phyloP scores from a whole-genome alignment of 2,329 filamentous ascomycete genomes.

The Fusarium sp. region DNA sequence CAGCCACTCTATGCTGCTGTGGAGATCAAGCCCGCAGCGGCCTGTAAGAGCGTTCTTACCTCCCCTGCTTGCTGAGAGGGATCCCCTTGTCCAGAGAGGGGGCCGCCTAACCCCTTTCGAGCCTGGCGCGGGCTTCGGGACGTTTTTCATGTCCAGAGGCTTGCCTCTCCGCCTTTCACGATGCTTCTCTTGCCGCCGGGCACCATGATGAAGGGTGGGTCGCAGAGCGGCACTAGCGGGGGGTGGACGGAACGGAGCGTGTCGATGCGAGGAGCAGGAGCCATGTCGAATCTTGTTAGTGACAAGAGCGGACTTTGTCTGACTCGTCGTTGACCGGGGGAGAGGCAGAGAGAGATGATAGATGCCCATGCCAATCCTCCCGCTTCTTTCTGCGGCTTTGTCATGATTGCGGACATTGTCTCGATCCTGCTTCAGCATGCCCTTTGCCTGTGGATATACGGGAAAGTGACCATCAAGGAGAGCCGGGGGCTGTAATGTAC shows the following conservation, averaged over 20 bases:
- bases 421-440: background rate
- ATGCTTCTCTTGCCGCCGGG: constrained; percentile 52
- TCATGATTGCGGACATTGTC: background rate
- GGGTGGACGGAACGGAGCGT: constrained; percentile 28
- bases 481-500: background rate
- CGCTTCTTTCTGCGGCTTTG: background rate
- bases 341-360: background rate
- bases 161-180: constrained; percentile 51
- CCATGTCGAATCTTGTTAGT: constrained; percentile 9
- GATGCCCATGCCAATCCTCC: background rate
- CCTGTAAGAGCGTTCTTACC: constrained; percentile 19
- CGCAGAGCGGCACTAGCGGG: constrained; percentile 34
- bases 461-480: background rate
- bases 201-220: constrained; percentile 35
- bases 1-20: constrained; percentile 42
- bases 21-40: constrained; percentile 23
- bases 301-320: constrained; percentile 9
- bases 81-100: constrained; percentile 6
- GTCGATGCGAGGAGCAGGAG: constrained; percentile 10
- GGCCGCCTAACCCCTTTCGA: constrained; percentile 18
- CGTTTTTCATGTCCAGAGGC: constrained; percentile 38
- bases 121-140: constrained; percentile 32
- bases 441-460: background rate
- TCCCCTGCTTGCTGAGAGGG: constrained; percentile 21
- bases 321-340: constrained; percentile 7